phyloP scores from a whole-genome alignment of 352 stramenopile genomes.

The Pilasporangium apinafurcum region DNA sequence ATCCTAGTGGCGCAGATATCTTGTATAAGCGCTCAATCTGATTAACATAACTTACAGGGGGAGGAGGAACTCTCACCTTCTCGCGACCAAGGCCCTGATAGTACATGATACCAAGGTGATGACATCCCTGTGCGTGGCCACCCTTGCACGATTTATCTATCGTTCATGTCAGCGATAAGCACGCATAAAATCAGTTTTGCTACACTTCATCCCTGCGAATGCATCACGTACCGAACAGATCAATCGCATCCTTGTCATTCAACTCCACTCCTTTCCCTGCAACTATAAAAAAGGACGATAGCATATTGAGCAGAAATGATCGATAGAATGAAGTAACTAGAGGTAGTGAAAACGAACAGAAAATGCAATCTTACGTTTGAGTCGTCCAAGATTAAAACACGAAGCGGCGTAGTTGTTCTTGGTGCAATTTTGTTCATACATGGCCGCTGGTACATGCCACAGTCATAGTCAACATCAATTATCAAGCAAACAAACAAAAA shows the following conservation, averaged over 20 bases:
- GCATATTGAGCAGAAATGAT: neutral
- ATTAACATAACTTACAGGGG: neutral
- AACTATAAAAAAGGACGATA: conserved; percentile 25
- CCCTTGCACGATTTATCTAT: conserved; percentile 74
- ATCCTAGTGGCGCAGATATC: conserved; percentile 55
- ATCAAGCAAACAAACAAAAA: neutral
- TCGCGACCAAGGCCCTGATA: conserved; percentile 59
- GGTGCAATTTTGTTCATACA: conserved; percentile 81
- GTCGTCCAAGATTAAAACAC: conserved; percentile 82
- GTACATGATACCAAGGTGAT: conserved; percentile 84
- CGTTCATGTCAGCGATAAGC: too few relatives aligned
- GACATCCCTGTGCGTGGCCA: conserved; percentile 67
- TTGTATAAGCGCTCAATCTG: neutral
- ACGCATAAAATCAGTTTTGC: neutral
- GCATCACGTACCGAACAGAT: conserved; percentile 52
- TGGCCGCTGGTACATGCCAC: conserved; percentile 29
- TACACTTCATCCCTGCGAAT: neutral
- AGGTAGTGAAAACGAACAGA: too few relatives aligned
- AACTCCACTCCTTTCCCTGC: conserved; percentile 67
- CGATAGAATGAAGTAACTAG: too few relatives aligned
- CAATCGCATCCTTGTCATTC: conserved; percentile 60
- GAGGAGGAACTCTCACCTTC: conserved; percentile 29
- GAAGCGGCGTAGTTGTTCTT: conserved; percentile 78
- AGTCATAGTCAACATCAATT: neutral
- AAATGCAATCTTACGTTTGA: conserved; percentile 48